Percentiles rank a stretch among this genome's conserved stretches.
These are phyloP conservation scores for Gaeumannomyces tritici DNA, from an alignment of 2,329 filamentous ascomycete genomes.

Conservation along the genomic window DNA sequence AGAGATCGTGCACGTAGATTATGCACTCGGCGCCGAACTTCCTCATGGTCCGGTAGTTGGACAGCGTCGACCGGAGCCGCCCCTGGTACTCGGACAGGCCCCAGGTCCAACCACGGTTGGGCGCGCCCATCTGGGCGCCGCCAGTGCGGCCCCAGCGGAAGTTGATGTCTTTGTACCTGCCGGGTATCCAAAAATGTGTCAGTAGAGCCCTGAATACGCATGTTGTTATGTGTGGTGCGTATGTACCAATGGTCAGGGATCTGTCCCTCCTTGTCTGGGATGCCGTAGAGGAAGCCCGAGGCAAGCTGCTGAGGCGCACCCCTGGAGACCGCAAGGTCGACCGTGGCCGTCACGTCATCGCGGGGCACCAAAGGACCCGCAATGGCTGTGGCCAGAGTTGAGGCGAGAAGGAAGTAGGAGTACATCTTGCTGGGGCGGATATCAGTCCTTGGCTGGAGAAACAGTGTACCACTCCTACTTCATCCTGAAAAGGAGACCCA, in stretches of 20 bases:
- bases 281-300: constrained; percentile 14
- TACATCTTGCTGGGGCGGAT: no score
- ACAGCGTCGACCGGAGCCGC: constrained; percentile 31
- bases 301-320: constrained; percentile 12
- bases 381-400: no score
- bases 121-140: constrained; percentile 9
- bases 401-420: no score
- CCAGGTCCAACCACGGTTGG: constrained; percentile 11
- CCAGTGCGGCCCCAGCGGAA: constrained; percentile 14
- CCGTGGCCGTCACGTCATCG: constrained; percentile 9
- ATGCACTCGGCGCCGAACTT: constrained; percentile 33
- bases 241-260: constrained; percentile 11
- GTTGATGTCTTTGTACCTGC: constrained; percentile 8
- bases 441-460: no score
- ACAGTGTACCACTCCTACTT: no score
- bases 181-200: no score
- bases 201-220: no score
- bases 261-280: constrained; percentile 11
- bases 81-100: constrained; percentile 8
- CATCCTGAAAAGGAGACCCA: no score
- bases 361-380: no score
- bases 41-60: constrained; percentile 32
- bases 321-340: constrained; percentile 9
- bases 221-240: background rate
- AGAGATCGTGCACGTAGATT: constrained; percentile 34